phyloP scores from a whole-genome alignment of 1,284 basidiomycete genomes.

The Mycocalia duriaeana region DNA sequence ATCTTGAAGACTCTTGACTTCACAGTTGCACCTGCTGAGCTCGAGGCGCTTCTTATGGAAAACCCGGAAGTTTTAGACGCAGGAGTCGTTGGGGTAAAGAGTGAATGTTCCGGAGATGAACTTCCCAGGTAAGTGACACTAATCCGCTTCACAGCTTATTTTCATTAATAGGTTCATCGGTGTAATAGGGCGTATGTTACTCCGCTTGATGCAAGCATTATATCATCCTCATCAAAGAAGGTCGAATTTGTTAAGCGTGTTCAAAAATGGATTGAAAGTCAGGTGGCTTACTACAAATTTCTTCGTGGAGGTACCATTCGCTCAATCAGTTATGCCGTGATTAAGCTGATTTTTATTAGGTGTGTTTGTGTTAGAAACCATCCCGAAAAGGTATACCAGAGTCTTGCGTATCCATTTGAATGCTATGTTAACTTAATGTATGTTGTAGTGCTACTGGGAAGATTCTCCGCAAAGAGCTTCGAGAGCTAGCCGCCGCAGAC shows the following conservation, averaged over 20 bases:
- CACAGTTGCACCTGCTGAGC: conserved; percentile 77
- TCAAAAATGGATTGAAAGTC: conserved; percentile 54
- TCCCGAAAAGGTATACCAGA: conserved; percentile 75
- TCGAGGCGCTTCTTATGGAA: conserved; percentile 69
- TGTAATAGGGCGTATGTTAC: conserved; percentile 73
- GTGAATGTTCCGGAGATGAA: conserved; percentile 63
- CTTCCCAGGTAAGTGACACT: conserved; percentile 54
- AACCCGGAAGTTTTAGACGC: conserved; percentile 71
- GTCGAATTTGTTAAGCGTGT: conserved; percentile 43
- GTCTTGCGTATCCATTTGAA: conserved; percentile 3
- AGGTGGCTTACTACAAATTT: conserved; percentile 63
- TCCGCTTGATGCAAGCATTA: conserved; percentile 34
- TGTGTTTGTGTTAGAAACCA: conserved; percentile 46
- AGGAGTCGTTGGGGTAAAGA: conserved; percentile 69
- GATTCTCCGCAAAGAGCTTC: conserved; percentile 59
- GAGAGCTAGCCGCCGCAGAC: conserved; percentile 57
- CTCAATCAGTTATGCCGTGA: not conserved
- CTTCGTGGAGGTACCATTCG: conserved; percentile 48
- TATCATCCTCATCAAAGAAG: conserved; percentile 34
- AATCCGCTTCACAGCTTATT: not conserved
- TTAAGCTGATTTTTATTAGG: conserved; percentile 22
- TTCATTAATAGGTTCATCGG: not conserved
- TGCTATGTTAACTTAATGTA: conserved; percentile 5
- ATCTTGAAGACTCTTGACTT: not conserved
- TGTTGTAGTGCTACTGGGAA: conserved; percentile 60